These are phyloP conservation scores for Erysiphe pulchra DNA, from an alignment of 2,329 filamentous ascomycete genomes.

Conservation along the genomic window DNA sequence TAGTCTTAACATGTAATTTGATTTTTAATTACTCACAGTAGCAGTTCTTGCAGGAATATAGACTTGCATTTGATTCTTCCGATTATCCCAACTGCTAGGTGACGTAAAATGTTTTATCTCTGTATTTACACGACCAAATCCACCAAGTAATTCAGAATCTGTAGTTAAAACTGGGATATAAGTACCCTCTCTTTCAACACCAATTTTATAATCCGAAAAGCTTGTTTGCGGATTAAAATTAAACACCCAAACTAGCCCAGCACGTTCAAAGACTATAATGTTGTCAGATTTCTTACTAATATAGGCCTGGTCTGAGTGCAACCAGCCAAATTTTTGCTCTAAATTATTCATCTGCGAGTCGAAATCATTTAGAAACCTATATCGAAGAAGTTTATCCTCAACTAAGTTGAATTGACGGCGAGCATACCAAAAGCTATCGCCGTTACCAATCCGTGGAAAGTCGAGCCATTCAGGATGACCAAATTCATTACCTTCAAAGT, in stretches of 20 bases:
- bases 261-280: constrained; percentile 85
- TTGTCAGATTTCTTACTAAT: constrained; percentile 86
- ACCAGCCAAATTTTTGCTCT: constrained; percentile 79
- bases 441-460: constrained; percentile 80
- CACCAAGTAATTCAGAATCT: constrained; percentile 54
- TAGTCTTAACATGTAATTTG: neutral
- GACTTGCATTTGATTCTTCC: constrained; percentile 76
- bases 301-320: constrained; percentile 64
- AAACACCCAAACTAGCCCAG: constrained; percentile 75
- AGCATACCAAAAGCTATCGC: constrained; percentile 85
- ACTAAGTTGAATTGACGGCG: constrained; percentile 81
- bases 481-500: constrained; percentile 98
- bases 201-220: constrained; percentile 80
- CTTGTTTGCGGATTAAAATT: constrained; percentile 77
- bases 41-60: constrained; percentile 72
- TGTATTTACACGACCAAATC: constrained; percentile 51
- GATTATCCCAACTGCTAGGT: constrained; percentile 65
- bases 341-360: constrained; percentile 74
- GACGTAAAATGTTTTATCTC: constrained; percentile 82
- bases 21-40: constrained; percentile 31
- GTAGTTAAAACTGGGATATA: constrained; percentile 71
- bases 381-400: constrained; percentile 64
- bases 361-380: constrained; percentile 80
- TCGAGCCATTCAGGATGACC: constrained; percentile 98
- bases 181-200: constrained; percentile 59